These are phyloP conservation scores for Geotrichum siamense DNA, from an alignment of 1,139 yeast genomes.

Conservation along the genomic window DNA sequence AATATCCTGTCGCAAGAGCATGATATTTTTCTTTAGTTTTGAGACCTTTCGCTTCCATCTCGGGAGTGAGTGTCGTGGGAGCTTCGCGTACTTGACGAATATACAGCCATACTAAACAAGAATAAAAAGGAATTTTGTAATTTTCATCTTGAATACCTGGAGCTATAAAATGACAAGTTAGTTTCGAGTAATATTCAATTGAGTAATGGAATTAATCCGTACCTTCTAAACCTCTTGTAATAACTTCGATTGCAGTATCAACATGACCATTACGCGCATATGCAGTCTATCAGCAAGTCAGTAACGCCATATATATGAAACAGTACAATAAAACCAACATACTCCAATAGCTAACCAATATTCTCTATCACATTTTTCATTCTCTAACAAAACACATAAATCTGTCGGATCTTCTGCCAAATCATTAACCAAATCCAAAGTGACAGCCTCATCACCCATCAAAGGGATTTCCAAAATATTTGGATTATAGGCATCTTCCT, in stretches of 20 bases:
- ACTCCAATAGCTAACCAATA: slow-evolving; percentile 78
- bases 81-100: slow-evolving; percentile 44
- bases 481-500: slow-evolving; percentile 18
- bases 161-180: slow-evolving; percentile 12
- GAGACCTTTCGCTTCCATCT: slow-evolving; percentile 20
- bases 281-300: slow-evolving; percentile 41
- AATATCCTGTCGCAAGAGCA: slow-evolving; percentile 29
- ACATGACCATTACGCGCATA: slow-evolving; percentile 58
- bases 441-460: slow-evolving; percentile 36
- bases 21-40: slow-evolving; percentile 26
- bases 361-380: slow-evolving; percentile 66
- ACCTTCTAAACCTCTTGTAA: slow-evolving; percentile 51
- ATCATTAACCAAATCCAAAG: slow-evolving; percentile 49
- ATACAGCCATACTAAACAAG: slow-evolving; percentile 69
- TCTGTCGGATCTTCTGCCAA: slow-evolving; percentile 87
- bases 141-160: slow-evolving; percentile 37
- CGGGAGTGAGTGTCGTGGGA: slow-evolving; percentile 28
- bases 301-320: not conserved
- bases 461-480: slow-evolving; percentile 38
- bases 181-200: slow-evolving; percentile 5
- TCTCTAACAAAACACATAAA: slow-evolving; percentile 65
- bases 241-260: slow-evolving; percentile 58
- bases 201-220: slow-evolving; percentile 19
- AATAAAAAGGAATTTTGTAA: slow-evolving; percentile 50
- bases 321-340: slow-evolving; percentile 11